phyloP scores from a whole-genome alignment of 106 monocot species.

The Dactylorhiza incarnata region DNA sequence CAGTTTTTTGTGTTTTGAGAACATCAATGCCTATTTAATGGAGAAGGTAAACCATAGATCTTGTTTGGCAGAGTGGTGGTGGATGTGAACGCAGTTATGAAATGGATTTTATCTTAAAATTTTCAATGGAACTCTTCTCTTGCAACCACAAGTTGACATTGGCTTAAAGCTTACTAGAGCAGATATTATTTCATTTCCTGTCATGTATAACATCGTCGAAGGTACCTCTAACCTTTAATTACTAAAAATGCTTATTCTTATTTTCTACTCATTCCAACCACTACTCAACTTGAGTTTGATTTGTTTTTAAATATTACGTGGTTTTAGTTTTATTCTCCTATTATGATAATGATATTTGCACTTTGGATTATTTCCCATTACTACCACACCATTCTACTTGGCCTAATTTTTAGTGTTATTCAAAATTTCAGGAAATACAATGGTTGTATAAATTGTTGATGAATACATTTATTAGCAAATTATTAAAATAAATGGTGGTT shows the following conservation, averaged over 20 bases:
- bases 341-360: not conserved
- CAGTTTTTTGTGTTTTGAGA: slow-evolving; percentile 50
- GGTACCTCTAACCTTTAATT: slow-evolving; percentile 13
- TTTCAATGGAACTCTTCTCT: not conserved
- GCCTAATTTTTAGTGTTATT: too few relatives aligned
- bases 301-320: not conserved
- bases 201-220: slow-evolving; percentile 39
- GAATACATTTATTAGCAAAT: too few relatives aligned
- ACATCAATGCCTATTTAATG: slow-evolving; percentile 48
- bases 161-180: slow-evolving; percentile 50
- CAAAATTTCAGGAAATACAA: too few relatives aligned
- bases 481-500: too few relatives aligned
- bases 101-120: not conserved
- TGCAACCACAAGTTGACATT: slow-evolving; percentile 62
- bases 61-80: too few relatives aligned
- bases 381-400: too few relatives aligned
- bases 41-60: slow-evolving; percentile 37
- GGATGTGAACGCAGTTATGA: too few relatives aligned
- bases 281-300: not conserved
- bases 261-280: not conserved
- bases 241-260: not conserved
- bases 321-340: not conserved
- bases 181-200: slow-evolving; percentile 53
- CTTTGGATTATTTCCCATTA: too few relatives aligned
- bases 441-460: too few relatives aligned